phyloP scores from a whole-genome alignment of 768 basidiomycete genomes.

The Pleurotus eryngii region DNA sequence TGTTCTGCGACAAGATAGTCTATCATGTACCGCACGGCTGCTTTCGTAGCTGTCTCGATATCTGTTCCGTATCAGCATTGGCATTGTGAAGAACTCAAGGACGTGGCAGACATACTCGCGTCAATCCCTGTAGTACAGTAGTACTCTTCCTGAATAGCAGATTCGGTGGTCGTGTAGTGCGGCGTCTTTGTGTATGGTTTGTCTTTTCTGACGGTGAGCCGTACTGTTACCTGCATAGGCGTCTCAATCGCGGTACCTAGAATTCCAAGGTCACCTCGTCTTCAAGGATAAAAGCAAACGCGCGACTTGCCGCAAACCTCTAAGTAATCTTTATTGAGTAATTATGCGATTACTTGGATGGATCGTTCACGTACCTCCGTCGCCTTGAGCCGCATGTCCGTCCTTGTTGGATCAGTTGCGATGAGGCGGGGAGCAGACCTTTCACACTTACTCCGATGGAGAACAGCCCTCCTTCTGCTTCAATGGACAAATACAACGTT shows the following conservation, averaged over 20 bases:
- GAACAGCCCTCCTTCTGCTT: conserved; percentile 58
- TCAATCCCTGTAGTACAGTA: conserved; percentile 61
- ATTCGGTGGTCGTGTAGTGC: conserved; percentile 40
- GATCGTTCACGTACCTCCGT: conserved; percentile 45
- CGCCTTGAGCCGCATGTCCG: conserved; percentile 65
- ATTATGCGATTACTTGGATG: too few species aligned
- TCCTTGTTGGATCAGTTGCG: conserved; percentile 32
- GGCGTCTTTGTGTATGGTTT: conserved; percentile 56
- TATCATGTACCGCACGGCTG: conserved; percentile 60
- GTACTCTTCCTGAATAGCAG: conserved; percentile 32
- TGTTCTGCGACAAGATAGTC: conserved; percentile 42
- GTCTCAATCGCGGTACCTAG: conserved; percentile 65
- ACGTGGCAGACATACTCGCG: not conserved
- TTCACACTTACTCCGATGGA: conserved; percentile 49
- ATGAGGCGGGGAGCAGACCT: too few species aligned
- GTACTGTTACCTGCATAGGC: conserved; percentile 51
- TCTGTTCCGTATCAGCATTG: conserved; percentile 28
- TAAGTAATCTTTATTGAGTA: too few species aligned
- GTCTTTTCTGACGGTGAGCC: conserved; percentile 55
- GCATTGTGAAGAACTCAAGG: not conserved
- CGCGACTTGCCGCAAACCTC: too few species aligned
- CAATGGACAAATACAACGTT: conserved; percentile 53
- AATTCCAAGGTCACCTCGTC: too few species aligned
- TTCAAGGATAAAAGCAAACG: too few species aligned
- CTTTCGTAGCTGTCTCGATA: conserved; percentile 50